Evolutionary conservation across 2,329 filamentous ascomycete genomes (phyloP).

Genomic region (Fusarium miscanthi): DNA sequence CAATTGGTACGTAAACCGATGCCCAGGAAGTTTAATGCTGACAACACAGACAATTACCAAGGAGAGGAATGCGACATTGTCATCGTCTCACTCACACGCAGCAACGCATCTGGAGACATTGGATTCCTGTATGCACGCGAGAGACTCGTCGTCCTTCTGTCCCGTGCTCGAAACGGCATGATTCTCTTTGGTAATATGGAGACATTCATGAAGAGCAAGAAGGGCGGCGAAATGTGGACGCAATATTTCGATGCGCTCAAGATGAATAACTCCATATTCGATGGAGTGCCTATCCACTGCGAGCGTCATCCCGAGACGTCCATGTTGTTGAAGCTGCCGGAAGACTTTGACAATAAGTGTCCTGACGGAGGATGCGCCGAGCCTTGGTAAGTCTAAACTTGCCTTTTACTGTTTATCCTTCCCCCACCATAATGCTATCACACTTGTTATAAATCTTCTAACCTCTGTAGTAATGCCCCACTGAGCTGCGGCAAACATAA

Average conservation of each 20-base stretch:
- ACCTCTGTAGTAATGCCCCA: conserved; percentile 54
- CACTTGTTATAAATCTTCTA: neutral
- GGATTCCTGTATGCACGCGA: conserved; percentile 76
- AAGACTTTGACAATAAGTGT: conserved; percentile 70
- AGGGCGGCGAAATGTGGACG: conserved; percentile 59
- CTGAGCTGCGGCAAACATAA: conserved; percentile 69
- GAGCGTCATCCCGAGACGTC: conserved; percentile 65
- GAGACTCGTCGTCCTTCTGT: conserved; percentile 76
- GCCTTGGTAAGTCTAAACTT: conserved; percentile 61
- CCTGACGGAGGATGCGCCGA: conserved; percentile 77
- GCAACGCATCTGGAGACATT: conserved; percentile 72
- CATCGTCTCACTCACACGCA: conserved; percentile 73
- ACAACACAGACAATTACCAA: conserved; percentile 75
- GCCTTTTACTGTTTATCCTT: fast-evolving
- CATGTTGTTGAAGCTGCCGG: conserved; percentile 57
- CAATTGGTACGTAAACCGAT: conserved; percentile 67
- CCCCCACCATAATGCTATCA: neutral
- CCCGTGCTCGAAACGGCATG: conserved; percentile 71
- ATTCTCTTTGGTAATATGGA: conserved; percentile 77
- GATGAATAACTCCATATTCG: conserved; percentile 61
- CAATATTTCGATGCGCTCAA: conserved; percentile 68
- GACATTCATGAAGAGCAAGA: conserved; percentile 70
- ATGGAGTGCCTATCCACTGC: conserved; percentile 71
- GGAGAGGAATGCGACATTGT: conserved; percentile 82
- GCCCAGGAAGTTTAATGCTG: fast-evolving